Conservation (phyloP, 495 filamentous ascomycete genomes). For the Neurospora sp. region DNA sequence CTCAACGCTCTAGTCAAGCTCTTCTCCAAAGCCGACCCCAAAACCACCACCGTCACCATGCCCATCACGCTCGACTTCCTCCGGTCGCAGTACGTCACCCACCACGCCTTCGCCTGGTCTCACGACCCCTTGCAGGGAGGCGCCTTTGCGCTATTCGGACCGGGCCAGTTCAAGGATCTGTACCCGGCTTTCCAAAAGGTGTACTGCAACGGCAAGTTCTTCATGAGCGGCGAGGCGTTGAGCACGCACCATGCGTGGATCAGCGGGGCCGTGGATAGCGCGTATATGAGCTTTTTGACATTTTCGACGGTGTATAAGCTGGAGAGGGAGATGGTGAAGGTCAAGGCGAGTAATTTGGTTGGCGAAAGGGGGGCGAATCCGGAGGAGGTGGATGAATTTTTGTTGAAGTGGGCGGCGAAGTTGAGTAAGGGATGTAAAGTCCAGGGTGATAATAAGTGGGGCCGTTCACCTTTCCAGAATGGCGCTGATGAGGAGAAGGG, state of each 20-base stretch:
- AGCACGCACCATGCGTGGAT: constrained; percentile 37
- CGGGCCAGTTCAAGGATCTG: constrained; percentile 29
- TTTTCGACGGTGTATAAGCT: background rate
- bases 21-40: background rate
- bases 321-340: background rate
- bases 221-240: constrained; percentile 29
- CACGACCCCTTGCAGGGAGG: constrained; percentile 27
- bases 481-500: background rate
- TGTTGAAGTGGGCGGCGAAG: background rate
- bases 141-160: constrained; percentile 38
- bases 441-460: background rate
- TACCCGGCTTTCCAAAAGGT: constrained; percentile 20
- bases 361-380: background rate
- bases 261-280: constrained; percentile 24
- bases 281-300: background rate
- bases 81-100: constrained; percentile 11
- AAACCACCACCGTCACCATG: constrained; percentile 2
- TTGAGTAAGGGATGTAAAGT: background rate
- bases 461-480: background rate
- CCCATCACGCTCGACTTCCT: constrained; percentile 6
- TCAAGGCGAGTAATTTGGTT: background rate
- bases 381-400: background rate
- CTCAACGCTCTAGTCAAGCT: constrained; percentile 7
- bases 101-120: constrained; percentile 29
- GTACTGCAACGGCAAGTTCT: constrained; percentile 16